phyloP scores from a whole-genome alignment of 2,329 filamentous ascomycete species.

The Pseudocercospora musae region DNA sequence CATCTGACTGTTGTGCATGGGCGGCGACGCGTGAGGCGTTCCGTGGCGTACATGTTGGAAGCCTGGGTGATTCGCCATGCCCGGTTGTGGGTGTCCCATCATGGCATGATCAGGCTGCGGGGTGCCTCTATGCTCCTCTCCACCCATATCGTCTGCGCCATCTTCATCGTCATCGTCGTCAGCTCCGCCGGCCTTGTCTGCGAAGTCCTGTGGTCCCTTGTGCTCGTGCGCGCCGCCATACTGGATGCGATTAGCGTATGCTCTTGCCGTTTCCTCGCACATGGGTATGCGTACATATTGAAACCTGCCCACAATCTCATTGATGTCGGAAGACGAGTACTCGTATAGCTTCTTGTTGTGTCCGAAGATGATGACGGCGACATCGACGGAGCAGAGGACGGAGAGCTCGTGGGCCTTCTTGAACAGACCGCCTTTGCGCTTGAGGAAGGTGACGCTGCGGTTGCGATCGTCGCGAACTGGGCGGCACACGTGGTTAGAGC shows the following conservation, averaged over 20 bases:
- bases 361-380: constrained; percentile 97
- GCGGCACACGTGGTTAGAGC: not conserved
- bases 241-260: constrained; percentile 47
- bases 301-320: constrained; percentile 81
- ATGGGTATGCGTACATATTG: constrained; percentile 67
- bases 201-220: constrained; percentile 91
- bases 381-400: constrained; percentile 95
- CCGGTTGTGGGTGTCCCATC: constrained; percentile 34
- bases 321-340: constrained; percentile 92
- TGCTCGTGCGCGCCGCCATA: constrained; percentile 93
- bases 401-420: constrained; percentile 99
- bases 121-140: constrained; percentile 60
- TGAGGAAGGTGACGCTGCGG: constrained; percentile 70
- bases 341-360: constrained; percentile 99
- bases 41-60: constrained; percentile 80
- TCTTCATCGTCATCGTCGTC: constrained; percentile 80
- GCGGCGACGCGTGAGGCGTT: constrained; percentile 83
- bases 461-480: constrained; percentile 27
- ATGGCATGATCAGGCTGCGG: constrained; percentile 62
- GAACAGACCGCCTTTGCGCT: constrained; percentile 97
- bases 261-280: constrained; percentile 5
- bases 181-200: constrained; percentile 66
- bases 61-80: constrained; percentile 51
- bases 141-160: constrained; percentile 52
- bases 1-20: constrained; percentile 69